Base-by-base conservation (phyloP, 2,329 filamentous ascomycete species). In the Fusarium luffae region DNA sequence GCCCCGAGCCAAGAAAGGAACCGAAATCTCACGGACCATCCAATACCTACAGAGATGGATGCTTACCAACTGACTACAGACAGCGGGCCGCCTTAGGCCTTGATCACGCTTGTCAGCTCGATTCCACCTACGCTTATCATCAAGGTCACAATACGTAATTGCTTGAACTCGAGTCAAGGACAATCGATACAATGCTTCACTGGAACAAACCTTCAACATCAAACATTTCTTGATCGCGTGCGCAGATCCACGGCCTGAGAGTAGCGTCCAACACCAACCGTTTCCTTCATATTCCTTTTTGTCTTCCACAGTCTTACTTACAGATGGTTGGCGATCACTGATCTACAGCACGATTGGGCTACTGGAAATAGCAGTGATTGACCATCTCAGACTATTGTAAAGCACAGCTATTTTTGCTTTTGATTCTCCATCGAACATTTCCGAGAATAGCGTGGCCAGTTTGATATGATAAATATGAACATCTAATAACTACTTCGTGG, bases 21-120 rank as follows among this genome's bases (percentile, higher is more conserved):
- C 54, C 32, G 47, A 57, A 52, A 42, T 69, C 58, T 58, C 62
- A 66, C 70, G 68, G 72, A 47, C 72, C 68, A 74, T 28, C 28
- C 28, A 28, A 28, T 28, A 28, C 28, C 11, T 63, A 46, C 42
- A 27, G 16, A 56, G 30, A 55, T 65, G 46, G 30, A 55, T 65
- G 46, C 51, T 72, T 72, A 58, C 44, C 23, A 70, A 50, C 68
- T 72, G 18, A 37, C 34, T n/a, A n/a, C 34, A 72, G 54, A 52
- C 54, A 60, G 61, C 70, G 70, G 73, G 59, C 70, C 71, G 73
- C 64, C 57, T 65, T 44, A 66, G 55, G 67, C 50, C 57, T 49
- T 57, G 47, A 25, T 13, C 32, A 54, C 37, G 48, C 54, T 56
- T 65, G 65, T 50, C 67, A 71, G 59, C 64, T 74, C 30, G 30